Percentiles rank a stretch among this genome's conserved stretches.
These are phyloP conservation scores for Whalleya microplaca DNA, from an alignment of 2,329 filamentous ascomycete species.

Conservation along the genomic window DNA sequence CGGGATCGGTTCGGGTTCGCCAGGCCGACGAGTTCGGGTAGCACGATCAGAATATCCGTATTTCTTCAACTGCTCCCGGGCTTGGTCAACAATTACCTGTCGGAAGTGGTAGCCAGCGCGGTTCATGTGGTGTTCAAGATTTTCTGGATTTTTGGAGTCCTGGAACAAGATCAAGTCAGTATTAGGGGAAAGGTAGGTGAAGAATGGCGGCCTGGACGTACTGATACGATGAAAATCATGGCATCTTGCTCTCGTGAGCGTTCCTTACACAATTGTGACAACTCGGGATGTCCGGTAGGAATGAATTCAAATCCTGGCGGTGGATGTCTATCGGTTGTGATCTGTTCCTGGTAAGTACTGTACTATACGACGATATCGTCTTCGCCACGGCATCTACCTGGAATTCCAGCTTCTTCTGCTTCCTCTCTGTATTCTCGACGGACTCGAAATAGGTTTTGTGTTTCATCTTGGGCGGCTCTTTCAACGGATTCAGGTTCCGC, in stretches of 20 bases:
- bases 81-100: constrained; percentile 61
- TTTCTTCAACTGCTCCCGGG: constrained; percentile 36
- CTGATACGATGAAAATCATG: constrained; percentile 70
- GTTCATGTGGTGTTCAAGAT: constrained; percentile 57
- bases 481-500: constrained; percentile 36
- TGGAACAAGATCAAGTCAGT: constrained; percentile 27
- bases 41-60: constrained; percentile 33
- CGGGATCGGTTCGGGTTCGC: constrained; percentile 61
- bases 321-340: constrained; percentile 54
- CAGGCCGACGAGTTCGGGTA: constrained; percentile 29
- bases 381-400: constrained; percentile 48
- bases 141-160: constrained; percentile 40
- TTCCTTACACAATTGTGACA: constrained; percentile 67
- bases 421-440: constrained; percentile 67
- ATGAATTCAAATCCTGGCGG: constrained; percentile 67
- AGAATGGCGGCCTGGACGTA: constrained; percentile 40
- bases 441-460: constrained; percentile 67
- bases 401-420: constrained; percentile 66
- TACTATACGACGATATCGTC: constrained; percentile 9
- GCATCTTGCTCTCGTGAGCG: constrained; percentile 63
- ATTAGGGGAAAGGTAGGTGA: constrained; percentile 14
- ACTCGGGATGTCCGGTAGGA: constrained; percentile 62
- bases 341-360: constrained; percentile 44
- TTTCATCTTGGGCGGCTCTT: constrained; percentile 50
- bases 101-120: constrained; percentile 65